phyloP scores from a whole-genome alignment of 2,329 filamentous ascomycete genomes.

The Calonectria hongkongensis region DNA sequence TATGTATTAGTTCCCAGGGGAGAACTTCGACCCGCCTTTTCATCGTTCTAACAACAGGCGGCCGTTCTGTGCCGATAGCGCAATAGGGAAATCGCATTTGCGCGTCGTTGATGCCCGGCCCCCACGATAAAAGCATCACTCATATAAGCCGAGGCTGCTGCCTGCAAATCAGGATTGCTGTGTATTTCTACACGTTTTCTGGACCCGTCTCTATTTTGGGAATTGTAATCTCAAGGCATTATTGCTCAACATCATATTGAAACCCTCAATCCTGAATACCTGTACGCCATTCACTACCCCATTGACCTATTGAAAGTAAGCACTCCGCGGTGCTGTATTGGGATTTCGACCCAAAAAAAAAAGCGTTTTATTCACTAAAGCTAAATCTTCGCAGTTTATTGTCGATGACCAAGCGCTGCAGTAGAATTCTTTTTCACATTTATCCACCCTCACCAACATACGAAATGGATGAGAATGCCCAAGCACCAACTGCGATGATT shows the following conservation, averaged over 20 bases:
- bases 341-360: too few species aligned
- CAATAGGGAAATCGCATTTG: conserved; percentile 7
- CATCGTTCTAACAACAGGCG: background rate
- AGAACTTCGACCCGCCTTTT: background rate
- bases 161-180: background rate
- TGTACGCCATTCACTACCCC: background rate
- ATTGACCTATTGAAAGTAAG: background rate
- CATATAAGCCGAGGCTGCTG: background rate
- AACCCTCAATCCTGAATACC: background rate
- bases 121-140: background rate
- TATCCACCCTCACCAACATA: background rate
- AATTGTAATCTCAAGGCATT: background rate
- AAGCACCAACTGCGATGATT: background rate
- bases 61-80: background rate
- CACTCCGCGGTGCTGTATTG: too few species aligned
- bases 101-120: conserved; percentile 14
- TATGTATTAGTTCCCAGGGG: background rate
- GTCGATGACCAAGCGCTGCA: background rate
- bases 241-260: too few species aligned
- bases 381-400: background rate
- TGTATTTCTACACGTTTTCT: background rate
- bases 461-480: background rate
- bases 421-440: background rate
- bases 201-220: background rate
- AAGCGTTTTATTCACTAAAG: background rate